Percentiles rank a stretch among this genome's conserved stretches.
Evolutionary conservation across 2,329 filamentous ascomycete species (phyloP).

Genomic region (Beauveria scarabaeidicola): DNA sequence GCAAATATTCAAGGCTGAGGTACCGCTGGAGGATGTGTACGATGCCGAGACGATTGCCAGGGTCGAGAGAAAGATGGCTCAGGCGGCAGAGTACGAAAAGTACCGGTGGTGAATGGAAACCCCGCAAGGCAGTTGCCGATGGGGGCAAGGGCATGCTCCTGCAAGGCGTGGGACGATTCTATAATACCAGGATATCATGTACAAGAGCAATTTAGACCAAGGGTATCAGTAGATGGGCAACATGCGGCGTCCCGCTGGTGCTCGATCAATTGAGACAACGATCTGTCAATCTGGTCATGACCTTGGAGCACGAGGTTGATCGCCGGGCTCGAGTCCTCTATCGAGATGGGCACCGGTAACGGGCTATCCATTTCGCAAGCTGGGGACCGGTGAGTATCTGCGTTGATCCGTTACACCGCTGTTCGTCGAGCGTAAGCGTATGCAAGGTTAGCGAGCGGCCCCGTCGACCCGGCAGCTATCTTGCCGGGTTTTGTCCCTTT

Average conservation of each 20-base stretch:
- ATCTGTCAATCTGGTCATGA: not conserved
- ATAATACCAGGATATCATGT: not conserved
- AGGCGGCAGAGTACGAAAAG: slow-evolving; percentile 55
- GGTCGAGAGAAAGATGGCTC: slow-evolving; percentile 58
- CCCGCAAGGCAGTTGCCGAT: not conserved
- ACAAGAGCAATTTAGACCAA: not conserved
- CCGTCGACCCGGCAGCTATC: not conserved
- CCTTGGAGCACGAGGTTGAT: not conserved
- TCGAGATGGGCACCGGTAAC: not conserved
- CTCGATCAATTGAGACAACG: not conserved
- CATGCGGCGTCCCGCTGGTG: not conserved
- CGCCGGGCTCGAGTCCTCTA: not conserved
- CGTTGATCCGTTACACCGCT: not conserved
- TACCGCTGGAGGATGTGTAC: slow-evolving; percentile 65
- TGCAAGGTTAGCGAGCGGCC: not conserved
- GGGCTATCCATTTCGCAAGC: not conserved
- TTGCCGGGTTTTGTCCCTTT: no score
- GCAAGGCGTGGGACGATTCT: not conserved
- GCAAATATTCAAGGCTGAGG: slow-evolving; percentile 63
- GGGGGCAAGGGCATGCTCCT: not conserved
- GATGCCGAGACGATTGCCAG: slow-evolving; percentile 54
- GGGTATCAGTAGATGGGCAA: not conserved
- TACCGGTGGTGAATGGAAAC: slow-evolving; percentile 28
- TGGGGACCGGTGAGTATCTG: not conserved
- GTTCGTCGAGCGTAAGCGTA: not conserved